A percentile compares a stretch with the other conserved stretches of the same genome.
phyloP scores from a whole-genome alignment of 2,329 filamentous ascomycete genomes.

The Colletotrichum phormii region DNA sequence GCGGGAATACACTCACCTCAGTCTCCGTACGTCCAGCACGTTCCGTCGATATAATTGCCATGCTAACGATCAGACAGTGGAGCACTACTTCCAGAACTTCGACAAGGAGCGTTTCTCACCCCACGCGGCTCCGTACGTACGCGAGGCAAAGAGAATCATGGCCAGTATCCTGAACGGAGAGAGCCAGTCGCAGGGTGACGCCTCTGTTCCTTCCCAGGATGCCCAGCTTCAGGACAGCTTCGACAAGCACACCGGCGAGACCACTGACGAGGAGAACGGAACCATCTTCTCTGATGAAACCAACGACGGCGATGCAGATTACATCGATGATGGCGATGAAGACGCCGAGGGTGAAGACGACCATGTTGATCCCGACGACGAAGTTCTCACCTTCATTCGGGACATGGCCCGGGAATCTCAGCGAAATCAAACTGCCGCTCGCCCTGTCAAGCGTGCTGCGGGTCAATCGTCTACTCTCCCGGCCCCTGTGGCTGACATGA shows the following conservation, averaged over 20 bases:
- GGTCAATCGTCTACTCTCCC: too few relatives aligned
- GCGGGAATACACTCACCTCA: constrained; percentile 52
- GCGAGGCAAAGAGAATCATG: constrained; percentile 40
- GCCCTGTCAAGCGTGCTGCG: neutral
- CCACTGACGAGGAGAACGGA: neutral
- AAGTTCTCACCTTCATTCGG: too few relatives aligned
- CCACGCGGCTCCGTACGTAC: constrained; percentile 48
- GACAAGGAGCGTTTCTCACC: constrained; percentile 51
- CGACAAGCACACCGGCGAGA: neutral
- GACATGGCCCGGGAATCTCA: neutral
- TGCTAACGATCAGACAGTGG: constrained; percentile 45
- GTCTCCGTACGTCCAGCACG: constrained; percentile 52
- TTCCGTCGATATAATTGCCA: neutral
- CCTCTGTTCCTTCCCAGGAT: neutral
- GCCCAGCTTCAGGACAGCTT: neutral
- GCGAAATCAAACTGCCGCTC: neutral
- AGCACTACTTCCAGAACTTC: constrained; percentile 59
- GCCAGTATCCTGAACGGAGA: neutral
- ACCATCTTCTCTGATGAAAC: neutral
- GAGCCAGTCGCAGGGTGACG: neutral
- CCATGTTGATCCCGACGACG: neutral
- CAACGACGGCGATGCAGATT: neutral
- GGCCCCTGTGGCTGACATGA: neutral
- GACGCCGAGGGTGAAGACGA: neutral
- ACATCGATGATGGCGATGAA: neutral